Base-by-base conservation (phyloP, 2,329 filamentous ascomycete genomes). In the Pseudogymnoascus sp. region DNA sequence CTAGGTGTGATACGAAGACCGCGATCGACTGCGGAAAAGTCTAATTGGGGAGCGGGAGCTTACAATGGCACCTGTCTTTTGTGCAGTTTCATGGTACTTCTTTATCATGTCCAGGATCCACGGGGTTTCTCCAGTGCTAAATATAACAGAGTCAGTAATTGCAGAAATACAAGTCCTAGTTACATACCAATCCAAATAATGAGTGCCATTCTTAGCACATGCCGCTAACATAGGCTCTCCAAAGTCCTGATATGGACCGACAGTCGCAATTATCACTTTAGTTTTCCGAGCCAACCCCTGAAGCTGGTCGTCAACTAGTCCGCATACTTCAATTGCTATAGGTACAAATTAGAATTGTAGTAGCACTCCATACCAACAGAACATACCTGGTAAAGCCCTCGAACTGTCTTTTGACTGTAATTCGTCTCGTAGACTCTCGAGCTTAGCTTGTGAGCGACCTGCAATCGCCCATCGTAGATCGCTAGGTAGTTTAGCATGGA, bases 401-500 rank as follows among this genome's bases (percentile, higher is more conserved):
- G 44, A 50, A 6, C 44, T n/a, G 15, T n/a, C 17, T 6, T n/a
- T 26, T n/a, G 44, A 50, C 44, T n/a, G 5, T n/a, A 50, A 13
- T 19, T 50, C 44, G 0, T 50, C 7, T 26, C 44, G 21, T n/a
- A 97, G 75, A 42, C 77, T 76, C 68, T 88, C 83, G 3, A 97
- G 82, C 74, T 96, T 96, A 59, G 80, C 78, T 56, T 82, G 78
- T n/a, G 90, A 93, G 23, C 93, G 88, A 31, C 93, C 93, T 56
- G 91, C 90, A 62, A 97, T 79, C 13, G 91, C 93, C 93, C 93
- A 97, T 78, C 86, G 91, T 65, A 96, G 75, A 73, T 91, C 84
- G 19, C 88, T 90, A 0, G 92, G 89, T 0, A 92, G 79, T 67
- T 84, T 77, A 13, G 81, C 81, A 61, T 85, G 81, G 70, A 96